Percentiles rank a stretch among this genome's conserved stretches.
Conservation (phyloP, 23 red algal species). For the Gracilaria domingensis region DNA sequence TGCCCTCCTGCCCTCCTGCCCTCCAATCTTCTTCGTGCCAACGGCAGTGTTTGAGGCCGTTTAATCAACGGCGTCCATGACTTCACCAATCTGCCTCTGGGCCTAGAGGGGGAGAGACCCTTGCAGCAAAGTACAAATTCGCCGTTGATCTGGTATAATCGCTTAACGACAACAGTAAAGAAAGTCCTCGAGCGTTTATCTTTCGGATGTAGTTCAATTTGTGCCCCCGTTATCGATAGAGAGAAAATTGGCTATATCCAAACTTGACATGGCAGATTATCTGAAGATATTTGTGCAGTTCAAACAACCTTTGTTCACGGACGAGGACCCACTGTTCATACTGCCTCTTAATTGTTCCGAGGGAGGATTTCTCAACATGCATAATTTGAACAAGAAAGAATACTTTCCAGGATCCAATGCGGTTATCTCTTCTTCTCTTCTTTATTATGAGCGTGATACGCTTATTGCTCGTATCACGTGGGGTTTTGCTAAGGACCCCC, state of each 20-base stretch:
- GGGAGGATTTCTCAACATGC: slow-evolving; percentile 34
- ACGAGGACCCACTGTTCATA: slow-evolving; percentile 46
- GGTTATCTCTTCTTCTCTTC: too few species aligned
- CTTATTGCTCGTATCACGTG: too few species aligned
- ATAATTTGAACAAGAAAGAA: slow-evolving; percentile 47
- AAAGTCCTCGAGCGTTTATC: too few species aligned
- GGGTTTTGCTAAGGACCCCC: too few species aligned
- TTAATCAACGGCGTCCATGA: too few species aligned
- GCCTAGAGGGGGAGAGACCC: too few species aligned
- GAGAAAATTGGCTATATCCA: slow-evolving; percentile 43
- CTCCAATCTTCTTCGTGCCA: too few species aligned
- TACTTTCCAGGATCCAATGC: slow-evolving; percentile 41
- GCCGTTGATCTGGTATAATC: slow-evolving; percentile 18
- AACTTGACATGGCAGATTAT: slow-evolving; percentile 60
- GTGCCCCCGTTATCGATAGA: neutral
- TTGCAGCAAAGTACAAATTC: neutral
- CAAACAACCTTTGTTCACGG: slow-evolving; percentile 34
- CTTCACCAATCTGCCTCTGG: too few species aligned
- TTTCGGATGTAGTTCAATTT: slow-evolving; percentile 6
- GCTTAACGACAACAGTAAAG: neutral
- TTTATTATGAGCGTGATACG: too few species aligned
- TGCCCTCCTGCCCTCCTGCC: too few species aligned
- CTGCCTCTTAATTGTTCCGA: slow-evolving; percentile 34
- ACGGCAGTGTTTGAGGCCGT: too few species aligned
- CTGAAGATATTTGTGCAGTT: slow-evolving; percentile 53